Conservation (phyloP, 1,284 basidiomycete genomes). For the Afroboletus lepidellus region DNA sequence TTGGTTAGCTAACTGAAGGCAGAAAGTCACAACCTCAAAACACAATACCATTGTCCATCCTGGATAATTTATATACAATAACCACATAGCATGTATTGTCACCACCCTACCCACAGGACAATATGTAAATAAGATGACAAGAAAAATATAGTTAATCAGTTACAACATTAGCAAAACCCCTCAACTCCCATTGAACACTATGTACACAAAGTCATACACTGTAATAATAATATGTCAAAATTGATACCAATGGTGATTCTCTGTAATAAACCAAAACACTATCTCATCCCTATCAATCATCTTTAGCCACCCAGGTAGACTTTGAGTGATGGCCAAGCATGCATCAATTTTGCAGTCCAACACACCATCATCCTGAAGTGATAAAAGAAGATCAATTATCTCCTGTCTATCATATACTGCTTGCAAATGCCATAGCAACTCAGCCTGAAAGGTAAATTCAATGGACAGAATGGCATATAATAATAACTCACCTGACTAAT, state of each 20-base stretch:
- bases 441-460: slow-evolving; percentile 43
- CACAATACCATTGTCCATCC: too few species aligned
- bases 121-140: too few species aligned
- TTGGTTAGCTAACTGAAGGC: too few species aligned
- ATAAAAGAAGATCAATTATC: slow-evolving; percentile 59
- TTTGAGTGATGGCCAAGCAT: slow-evolving; percentile 16
- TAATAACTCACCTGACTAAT: slow-evolving; percentile 60
- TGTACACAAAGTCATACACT: slow-evolving; percentile 11
- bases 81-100: too few species aligned
- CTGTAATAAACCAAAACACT: slow-evolving; percentile 45
- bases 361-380: slow-evolving; percentile 51
- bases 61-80: too few species aligned
- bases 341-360: slow-evolving; percentile 38
- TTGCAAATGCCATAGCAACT: slow-evolving; percentile 65
- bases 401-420: slow-evolving; percentile 76
- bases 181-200: too few species aligned
- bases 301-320: slow-evolving; percentile 26
- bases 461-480: not conserved
- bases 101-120: too few species aligned
- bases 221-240: slow-evolving; percentile 10
- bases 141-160: too few species aligned
- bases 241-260: slow-evolving; percentile 56
- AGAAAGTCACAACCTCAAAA: too few species aligned
- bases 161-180: too few species aligned
- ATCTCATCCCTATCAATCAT: slow-evolving; percentile 48